Base-by-base conservation (phyloP, 495 filamentous ascomycete genomes). In the Ascobolus immersus region DNA sequence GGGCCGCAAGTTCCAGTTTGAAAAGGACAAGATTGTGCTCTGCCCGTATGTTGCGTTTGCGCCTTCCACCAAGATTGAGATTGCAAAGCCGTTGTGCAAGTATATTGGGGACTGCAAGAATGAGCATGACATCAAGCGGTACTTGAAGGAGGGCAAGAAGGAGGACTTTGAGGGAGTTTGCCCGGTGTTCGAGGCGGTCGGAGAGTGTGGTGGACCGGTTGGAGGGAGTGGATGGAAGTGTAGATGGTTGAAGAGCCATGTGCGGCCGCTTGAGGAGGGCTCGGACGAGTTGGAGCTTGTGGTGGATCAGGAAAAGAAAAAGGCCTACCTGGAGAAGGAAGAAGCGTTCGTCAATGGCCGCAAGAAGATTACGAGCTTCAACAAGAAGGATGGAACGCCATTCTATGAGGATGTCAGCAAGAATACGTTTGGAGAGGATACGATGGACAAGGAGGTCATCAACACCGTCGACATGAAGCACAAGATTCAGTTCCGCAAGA, bases 191-290 rank as follows among this genome's bases (percentile, higher is more conserved):
- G 71, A 80, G 42, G 61, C 57, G 6, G 59, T 65, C 17, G 89
- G 86, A 21, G 65, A 57, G 41, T 96, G 86, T 44, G 42, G 36
- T 1, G 53, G 57, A 33, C n/a, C n/a, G n/a, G n/a, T n/a, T n/a
- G n/a, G n/a, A n/a, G n/a, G n/a, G n/a, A 63, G 69, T 11, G 86
- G 86, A 2, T 96, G 82, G 81, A 89, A 75, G 45, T 96, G 86
- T 50, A 76, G 84, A 9, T 80, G 90, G 45, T 71, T 77, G 11
- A 60, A 59, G 32, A 79, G 74, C 23, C 86, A 96, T 50, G 76
- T 72, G 39, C 59, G 67, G 32, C 78, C 91, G 52, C 50, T 74
- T 17, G 64, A 71, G 32, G 80, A 86, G 49, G 82, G 79, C 5
- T 62, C 64, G 37, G 77, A 73, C 35, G 84, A 94, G 51, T 56